Evolutionary conservation across 768 basidiomycete genomes (phyloP), one percentile per base, ranked within the genome.

Genomic region (Trametes cubensis): DNA sequence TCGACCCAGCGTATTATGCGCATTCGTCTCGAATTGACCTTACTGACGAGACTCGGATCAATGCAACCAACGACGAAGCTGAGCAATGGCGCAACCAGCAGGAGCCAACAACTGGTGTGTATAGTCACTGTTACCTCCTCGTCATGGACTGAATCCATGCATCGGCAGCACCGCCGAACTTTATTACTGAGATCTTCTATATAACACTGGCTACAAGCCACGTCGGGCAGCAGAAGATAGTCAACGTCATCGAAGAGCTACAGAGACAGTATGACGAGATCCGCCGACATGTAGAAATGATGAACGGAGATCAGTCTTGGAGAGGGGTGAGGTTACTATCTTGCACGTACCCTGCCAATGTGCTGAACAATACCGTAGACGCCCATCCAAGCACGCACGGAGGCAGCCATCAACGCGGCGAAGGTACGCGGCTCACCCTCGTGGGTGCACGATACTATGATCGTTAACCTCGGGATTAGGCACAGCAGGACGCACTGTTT

Each of bases 161-260:
- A 14, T 41, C 39, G 15, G 11, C 82, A n/a, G 72, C 84, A 3
- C 72, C 87, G 6, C 87, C 91, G 2, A 97, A 97, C 72, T 99
- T 99, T 75, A 94, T 98, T 64, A 94, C 96, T 6, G 89, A 98
- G 46, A 85, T 97, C 20, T 98, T 98, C 79, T 98, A 92, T 78
- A 81, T 98, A 46, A 81, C 89, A 8, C 83, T 92, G 50, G 89
- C 94, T 0, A 90, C 89, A 80, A 88, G 90, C 58, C 96, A 99
- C 75, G 89, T 94, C 59, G 96, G 95, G 3, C 84, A 91, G 62
- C 81, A 91, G 66, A 88, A 84, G 72, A 92, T 94, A 0, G 88
- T 95, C 47, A 86, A 86, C 42, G 86, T 82, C 4, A 88, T 86
- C 66, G 87, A 86, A 14, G 88, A 90, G 53, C 79, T 93, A 25